Percentiles rank a stretch among this genome's conserved stretches.
These are phyloP conservation scores for Macrolepiota dolichaula DNA, from an alignment of 768 basidiomycete genomes.

Conservation along the genomic window DNA sequence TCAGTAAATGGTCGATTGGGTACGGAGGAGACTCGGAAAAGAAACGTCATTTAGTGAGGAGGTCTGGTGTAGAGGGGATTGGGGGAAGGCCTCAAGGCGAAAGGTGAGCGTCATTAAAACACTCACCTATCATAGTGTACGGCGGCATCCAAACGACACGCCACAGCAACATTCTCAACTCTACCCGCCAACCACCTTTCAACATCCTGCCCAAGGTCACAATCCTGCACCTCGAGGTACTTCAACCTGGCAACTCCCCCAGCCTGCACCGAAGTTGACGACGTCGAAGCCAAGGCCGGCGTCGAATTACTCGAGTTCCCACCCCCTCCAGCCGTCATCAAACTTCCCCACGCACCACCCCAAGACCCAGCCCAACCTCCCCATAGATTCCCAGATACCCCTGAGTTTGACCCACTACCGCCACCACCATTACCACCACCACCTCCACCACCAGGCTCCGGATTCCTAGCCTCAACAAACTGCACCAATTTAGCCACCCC, in stretches of 20 bases:
- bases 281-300: too few relatives aligned
- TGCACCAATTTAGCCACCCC: conserved; percentile 66
- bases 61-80: too few relatives aligned
- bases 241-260: conserved; percentile 55
- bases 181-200: conserved; percentile 62
- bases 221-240: conserved; percentile 59
- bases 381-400: too few relatives aligned
- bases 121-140: conserved; percentile 46
- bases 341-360: too few relatives aligned
- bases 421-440: conserved; percentile 71
- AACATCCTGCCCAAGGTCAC: conserved; percentile 59
- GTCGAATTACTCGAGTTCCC: too few relatives aligned
- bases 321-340: too few relatives aligned
- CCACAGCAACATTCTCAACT: conserved; percentile 47
- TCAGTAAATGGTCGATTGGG: neutral
- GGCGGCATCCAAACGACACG: conserved; percentile 43
- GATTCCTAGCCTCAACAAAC: conserved; percentile 71
- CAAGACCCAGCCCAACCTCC: too few relatives aligned
- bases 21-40: neutral
- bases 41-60: too few relatives aligned
- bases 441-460: conserved; percentile 26
- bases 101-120: conserved; percentile 4
- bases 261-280: conserved; percentile 38
- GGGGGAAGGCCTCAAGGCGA: neutral
- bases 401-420: conserved; percentile 23